phyloP scores from a whole-genome alignment of 2,329 filamentous ascomycete species.

The Apiospora koreana region DNA sequence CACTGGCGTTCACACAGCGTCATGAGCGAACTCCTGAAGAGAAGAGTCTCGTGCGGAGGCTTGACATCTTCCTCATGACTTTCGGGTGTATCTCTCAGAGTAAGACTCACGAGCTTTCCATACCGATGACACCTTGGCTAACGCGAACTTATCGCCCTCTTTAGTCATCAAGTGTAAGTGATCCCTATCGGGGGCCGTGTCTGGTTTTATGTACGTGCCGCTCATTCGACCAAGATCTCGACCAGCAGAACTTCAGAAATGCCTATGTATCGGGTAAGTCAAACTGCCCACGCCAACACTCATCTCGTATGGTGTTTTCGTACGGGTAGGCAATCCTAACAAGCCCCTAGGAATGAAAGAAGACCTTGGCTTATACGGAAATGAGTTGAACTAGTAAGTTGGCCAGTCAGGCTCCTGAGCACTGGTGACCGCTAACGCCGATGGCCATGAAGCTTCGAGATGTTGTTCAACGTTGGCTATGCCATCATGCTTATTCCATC shows the following conservation, averaged over 20 bases:
- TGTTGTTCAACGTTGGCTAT: conserved; percentile 37
- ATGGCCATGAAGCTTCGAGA: conserved; percentile 29
- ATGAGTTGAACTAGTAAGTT: conserved; percentile 27
- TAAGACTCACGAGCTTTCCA: conserved; percentile 14
- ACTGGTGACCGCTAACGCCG: not conserved
- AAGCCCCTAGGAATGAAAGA: conserved; percentile 28
- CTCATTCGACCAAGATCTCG: conserved; percentile 29
- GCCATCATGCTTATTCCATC: conserved; percentile 37
- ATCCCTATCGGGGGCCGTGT: not conserved
- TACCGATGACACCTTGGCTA: not conserved
- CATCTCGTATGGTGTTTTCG: not conserved
- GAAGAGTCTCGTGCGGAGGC: conserved; percentile 31
- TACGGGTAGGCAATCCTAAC: not conserved
- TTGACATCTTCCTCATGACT: conserved; percentile 37
- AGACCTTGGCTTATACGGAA: conserved; percentile 14
- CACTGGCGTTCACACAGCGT: conserved; percentile 22
- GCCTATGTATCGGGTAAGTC: conserved; percentile 35
- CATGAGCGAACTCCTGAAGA: conserved; percentile 32
- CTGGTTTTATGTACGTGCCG: conserved; percentile 15
- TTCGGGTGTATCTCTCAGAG: conserved; percentile 37
- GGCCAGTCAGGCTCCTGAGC: not conserved
- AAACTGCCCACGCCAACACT: not conserved
- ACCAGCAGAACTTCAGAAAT: conserved; percentile 34
- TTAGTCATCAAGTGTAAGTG: conserved; percentile 27
- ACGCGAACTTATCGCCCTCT: not conserved